These are phyloP conservation scores for Glaciozyma martinii DNA, from an alignment of 768 basidiomycete genomes.

Conservation along the genomic window DNA sequence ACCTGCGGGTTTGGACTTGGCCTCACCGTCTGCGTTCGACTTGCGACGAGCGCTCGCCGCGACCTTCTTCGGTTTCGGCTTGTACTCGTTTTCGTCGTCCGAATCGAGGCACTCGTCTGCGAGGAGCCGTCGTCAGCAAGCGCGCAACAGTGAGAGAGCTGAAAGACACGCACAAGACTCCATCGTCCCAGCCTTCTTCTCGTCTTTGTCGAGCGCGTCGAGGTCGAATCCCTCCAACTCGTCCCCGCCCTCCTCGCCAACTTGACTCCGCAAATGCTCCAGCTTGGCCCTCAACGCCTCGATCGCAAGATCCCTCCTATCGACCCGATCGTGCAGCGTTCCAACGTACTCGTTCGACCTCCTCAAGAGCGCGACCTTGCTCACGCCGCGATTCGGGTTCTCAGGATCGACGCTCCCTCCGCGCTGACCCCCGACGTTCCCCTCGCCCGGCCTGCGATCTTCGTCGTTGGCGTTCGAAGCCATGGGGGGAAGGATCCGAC, in stretches of 20 bases:
- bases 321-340: conserved; percentile 31
- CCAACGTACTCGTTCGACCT: conserved; percentile 35
- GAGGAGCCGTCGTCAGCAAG: background rate
- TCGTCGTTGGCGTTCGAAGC: conserved; percentile 27
- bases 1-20: background rate
- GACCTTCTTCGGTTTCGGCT: background rate
- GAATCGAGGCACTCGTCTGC: conserved; percentile 3
- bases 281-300: conserved; percentile 23
- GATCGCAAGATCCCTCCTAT: conserved; percentile 27
- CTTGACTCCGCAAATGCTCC: background rate
- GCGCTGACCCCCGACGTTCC: conserved; percentile 36
- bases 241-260: conserved; percentile 8
- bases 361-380: conserved; percentile 35
- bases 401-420: conserved; percentile 29
- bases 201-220: conserved; percentile 24
- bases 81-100: background rate
- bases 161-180: conserved; percentile 14
- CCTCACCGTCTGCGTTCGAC: background rate
- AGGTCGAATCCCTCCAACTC: conserved; percentile 24
- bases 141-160: background rate
- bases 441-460: conserved; percentile 32
- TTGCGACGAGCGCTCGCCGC: background rate
- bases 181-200: conserved; percentile 20
- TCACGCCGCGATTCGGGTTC: conserved; percentile 36
- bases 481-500: conserved; percentile 56